Evolutionary conservation across 768 basidiomycete species (phyloP), one percentile per base, ranked within the genome.

Genomic region (Gymnopilus junonius): DNA sequence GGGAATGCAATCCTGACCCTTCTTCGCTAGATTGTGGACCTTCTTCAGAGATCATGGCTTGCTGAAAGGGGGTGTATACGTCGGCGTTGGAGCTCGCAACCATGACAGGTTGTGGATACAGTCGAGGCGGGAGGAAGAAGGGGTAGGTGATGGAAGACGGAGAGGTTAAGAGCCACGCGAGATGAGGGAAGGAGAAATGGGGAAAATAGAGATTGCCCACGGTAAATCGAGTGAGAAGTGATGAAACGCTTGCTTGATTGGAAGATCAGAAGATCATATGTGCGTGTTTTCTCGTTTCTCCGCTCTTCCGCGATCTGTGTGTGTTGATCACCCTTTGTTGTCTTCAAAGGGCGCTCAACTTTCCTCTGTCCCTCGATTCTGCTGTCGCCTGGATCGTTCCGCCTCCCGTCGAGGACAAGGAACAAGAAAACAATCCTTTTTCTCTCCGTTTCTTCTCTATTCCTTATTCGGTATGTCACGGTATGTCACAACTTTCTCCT

Each of bases 1-100:
- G 90, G 2, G 91, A 91, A 69, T 90, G 89, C 23, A n/a, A n/a
- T 63, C 88, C 90, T 56, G 90, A 91, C 71, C n/a, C 86, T 70
- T 91, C 90, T 71, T 91, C 90, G 74, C 87, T 89, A 23, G 88
- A 90, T 76, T 87, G 88, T 45, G 83, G 82, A 39, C 87, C 84
- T 70, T 91, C 89, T 72, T 90, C 90, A 62, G 80, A 75, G 63
- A 81, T 77, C 74, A 84, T 80, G 62, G 71, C 65, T 59, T 79
- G 77, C 53, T 83, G 83, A 74, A n/a, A 87, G 17, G 86, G 83
- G 12, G 86, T 79, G 71, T 83, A 88, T 54, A 85, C 78, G 75
- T 86, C 87, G 76, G 79, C 77, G 76, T 78, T 79, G 55, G 79
- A 63, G 71, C 82, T 83, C 71, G 79, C 80, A 74, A 88, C 88